Evolutionary conservation across 257 asterid species (phyloP), one percentile per base, ranked within the genome.

Genomic region (Solanum sejunctum): DNA sequence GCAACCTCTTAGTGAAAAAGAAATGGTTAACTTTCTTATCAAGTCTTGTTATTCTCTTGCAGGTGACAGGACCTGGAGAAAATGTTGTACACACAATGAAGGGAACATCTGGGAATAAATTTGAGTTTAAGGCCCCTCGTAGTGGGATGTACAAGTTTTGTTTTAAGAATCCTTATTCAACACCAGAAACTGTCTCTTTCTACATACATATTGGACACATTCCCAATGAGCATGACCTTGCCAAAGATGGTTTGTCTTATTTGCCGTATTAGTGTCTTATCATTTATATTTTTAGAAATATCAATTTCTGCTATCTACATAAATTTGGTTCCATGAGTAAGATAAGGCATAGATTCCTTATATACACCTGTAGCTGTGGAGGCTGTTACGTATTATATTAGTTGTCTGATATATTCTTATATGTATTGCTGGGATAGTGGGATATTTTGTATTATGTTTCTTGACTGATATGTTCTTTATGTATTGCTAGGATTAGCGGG

Each of bases 71-170:
- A 83, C 93, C 94, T 0, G 92, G 82, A 64, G 97, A 92, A 26
- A 90, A 81, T 72, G 75, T 47, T 1, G 95, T 92, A 80, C 95
- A 94, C 55, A 73, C 87, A 2, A 10, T 91, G 83, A 93, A 91
- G 86, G 97, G 95, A 87, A 84, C 96, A 64, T 85, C 93, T 12
- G 98, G 93, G 56, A 94, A 93, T n/a, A 96, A 94, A 86, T 96
- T 94, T 82, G 95, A 96, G 86, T 93, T 96, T 32, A 96, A 90
- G 90, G 98, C 95, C 77, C 91, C 97, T 69, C 77, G 79, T 84
- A 89, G 84, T 82, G 99, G 99, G 87, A 93, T 96, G 98, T 88
- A 93, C 91, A 96, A 93, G 88, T 96, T 96, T 51, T 96, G 99
- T 88, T 96, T 96, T 90, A 94, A 94, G 83, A 96, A 96, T 83